These are phyloP conservation scores for Pelargonium nanum DNA, from an alignment of 345 rosid genomes.

Conservation along the genomic window DNA sequence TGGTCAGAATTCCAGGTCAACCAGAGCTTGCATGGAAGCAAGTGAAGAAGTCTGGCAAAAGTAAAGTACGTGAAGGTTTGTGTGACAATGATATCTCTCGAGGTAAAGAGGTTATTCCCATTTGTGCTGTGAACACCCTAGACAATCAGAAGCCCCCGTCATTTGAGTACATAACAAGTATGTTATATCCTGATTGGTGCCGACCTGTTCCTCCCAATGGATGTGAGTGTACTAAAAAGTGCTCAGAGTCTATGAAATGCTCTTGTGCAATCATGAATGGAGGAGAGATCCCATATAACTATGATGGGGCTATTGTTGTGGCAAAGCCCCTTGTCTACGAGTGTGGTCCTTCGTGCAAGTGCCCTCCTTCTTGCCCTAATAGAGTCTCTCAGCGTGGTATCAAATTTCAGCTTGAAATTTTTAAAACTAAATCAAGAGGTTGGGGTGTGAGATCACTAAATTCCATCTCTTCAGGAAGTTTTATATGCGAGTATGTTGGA, in stretches of 20 bases:
- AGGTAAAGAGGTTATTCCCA: conserved; percentile 57
- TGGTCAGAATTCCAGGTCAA: conserved; percentile 57
- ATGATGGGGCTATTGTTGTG: conserved; percentile 62
- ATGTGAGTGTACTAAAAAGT: conserved; percentile 46
- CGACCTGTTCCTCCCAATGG: conserved; percentile 32
- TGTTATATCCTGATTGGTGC: conserved; percentile 55
- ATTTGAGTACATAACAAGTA: conserved; percentile 41
- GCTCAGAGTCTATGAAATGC: conserved; percentile 44
- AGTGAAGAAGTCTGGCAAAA: conserved; percentile 42
- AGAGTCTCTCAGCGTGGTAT: conserved; percentile 71
- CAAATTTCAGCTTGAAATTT: conserved; percentile 64
- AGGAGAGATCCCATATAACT: conserved; percentile 71
- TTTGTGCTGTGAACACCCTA: conserved; percentile 59
- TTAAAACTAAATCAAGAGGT: conserved; percentile 69
- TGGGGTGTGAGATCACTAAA: conserved; percentile 86
- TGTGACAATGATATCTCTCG: conserved; percentile 51
- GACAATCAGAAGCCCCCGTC: conserved; percentile 61
- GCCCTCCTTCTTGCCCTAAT: conserved; percentile 63
- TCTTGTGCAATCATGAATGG: conserved; percentile 53
- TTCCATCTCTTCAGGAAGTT: conserved; percentile 72
- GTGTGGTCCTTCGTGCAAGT: conserved; percentile 75
- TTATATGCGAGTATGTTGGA: conserved; percentile 82
- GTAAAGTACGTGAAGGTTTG: conserved; percentile 44
- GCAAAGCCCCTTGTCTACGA: conserved; percentile 58
- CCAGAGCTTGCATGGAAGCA: conserved; percentile 79